Percentiles rank a stretch among this genome's conserved stretches.
Evolutionary conservation across 352 stramenopile species (phyloP).

Genomic region (Globisporangium sylvaticum): DNA sequence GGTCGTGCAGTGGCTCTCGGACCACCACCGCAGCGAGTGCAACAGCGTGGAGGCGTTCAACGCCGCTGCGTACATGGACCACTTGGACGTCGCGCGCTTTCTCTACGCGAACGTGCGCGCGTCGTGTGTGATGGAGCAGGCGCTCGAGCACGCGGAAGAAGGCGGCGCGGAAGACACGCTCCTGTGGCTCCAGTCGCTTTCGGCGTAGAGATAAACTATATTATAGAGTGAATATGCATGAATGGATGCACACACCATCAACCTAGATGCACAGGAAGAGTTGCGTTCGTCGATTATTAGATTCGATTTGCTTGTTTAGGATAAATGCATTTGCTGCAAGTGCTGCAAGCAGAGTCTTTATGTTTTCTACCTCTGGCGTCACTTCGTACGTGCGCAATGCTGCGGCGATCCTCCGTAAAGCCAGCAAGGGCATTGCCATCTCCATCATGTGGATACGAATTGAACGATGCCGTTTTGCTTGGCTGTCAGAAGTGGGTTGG

Average conservation of each 20-base stretch:
- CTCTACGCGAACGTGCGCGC: conserved; percentile 38
- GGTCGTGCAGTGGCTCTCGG: conserved; percentile 59
- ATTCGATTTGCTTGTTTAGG: background rate
- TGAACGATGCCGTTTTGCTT: background rate
- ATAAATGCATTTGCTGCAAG: background rate
- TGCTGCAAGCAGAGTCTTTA: too few relatives aligned
- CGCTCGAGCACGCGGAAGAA: conserved; percentile 58
- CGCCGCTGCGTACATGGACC: conserved; percentile 68
- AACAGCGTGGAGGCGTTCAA: conserved; percentile 55
- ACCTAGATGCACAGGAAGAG: background rate
- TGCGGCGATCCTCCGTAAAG: background rate
- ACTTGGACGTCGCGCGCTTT: conserved; percentile 52
- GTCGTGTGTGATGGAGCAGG: conserved; percentile 50
- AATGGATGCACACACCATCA: background rate
- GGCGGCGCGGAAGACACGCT: conserved; percentile 60
- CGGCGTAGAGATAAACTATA: conserved; percentile 1
- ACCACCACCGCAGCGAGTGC: conserved; percentile 45
- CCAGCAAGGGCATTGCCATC: background rate
- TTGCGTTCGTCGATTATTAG: background rate
- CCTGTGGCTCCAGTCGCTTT: conserved; percentile 43
- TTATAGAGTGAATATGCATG: conserved; percentile 9
- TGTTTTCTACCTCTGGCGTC: background rate
- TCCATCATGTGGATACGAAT: background rate
- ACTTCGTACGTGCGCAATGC: background rate
- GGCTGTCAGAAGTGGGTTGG: background rate